Percentiles rank a stretch among this genome's conserved stretches.
These are phyloP conservation scores for Salix suchowensis DNA, from an alignment of 345 rosid genomes.

Conservation along the genomic window DNA sequence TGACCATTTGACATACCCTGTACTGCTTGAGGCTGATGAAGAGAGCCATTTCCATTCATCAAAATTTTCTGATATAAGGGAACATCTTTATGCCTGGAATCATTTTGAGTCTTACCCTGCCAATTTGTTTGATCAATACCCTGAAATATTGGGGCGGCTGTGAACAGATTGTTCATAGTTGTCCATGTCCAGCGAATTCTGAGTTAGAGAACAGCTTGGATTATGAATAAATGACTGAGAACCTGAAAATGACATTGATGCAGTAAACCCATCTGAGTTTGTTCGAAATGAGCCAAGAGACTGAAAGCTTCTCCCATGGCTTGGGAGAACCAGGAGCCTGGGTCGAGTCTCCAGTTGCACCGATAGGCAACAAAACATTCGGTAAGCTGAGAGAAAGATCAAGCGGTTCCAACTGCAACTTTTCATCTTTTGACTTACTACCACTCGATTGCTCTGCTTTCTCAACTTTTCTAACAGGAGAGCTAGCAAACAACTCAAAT, in stretches of 20 bases:
- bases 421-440: conserved; percentile 54
- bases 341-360: conserved; percentile 44
- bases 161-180: conserved; percentile 88
- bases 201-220: conserved; percentile 94
- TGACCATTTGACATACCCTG: conserved; percentile 46
- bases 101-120: conserved; percentile 67
- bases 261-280: conserved; percentile 82
- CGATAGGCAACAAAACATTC: conserved; percentile 70
- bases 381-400: conserved; percentile 97
- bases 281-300: conserved; percentile 68
- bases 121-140: conserved; percentile 59
- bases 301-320: conserved; percentile 68
- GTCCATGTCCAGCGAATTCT: conserved; percentile 63
- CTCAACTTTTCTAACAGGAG: conserved; percentile 58
- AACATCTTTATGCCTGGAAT: conserved; percentile 60
- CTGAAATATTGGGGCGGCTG: conserved; percentile 84
- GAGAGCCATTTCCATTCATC: conserved; percentile 63
- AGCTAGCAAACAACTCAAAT: conserved; percentile 75
- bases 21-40: conserved; percentile 48
- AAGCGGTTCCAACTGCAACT: conserved; percentile 62
- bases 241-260: conserved; percentile 90
- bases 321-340: conserved; percentile 69
- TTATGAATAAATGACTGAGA: conserved; percentile 91
- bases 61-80: conserved; percentile 54
- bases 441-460: conserved; percentile 43